Evolutionary conservation across 352 stramenopile species (phyloP), one percentile per base, ranked within the genome.

Genomic region (Pythium biforme): DNA sequence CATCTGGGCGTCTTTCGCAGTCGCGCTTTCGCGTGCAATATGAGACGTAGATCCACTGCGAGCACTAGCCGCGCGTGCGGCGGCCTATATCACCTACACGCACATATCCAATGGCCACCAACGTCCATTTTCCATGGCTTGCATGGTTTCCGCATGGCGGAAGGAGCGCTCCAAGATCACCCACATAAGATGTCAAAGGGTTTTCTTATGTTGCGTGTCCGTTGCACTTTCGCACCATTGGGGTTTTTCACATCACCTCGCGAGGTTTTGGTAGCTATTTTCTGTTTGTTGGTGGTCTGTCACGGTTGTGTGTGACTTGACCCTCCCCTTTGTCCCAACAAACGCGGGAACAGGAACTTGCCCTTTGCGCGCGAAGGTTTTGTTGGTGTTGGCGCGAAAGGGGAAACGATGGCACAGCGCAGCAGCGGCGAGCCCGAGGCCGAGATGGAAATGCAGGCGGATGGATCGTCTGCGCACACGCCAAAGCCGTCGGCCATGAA

Each of bases 161-260:
- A 6, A 31, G 5, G 19, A 15, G 20, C 22, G 31, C 19, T 22
- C 31, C 5, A 23, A 19, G 22, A 41, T n/a, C 20, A 26, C 29
- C 27, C 23, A 43, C 45, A 62, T 62, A 25, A 62, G 33, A 55
- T 62, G 45, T 62, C 20, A n/a, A 43, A 48, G 46, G 52, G 52
- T 58, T 37, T n/a, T 22, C 37, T n/a, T 17, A 58, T 49, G 52
- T 58, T 58, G 52, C 52, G 20, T 41, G 4, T 17, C 55, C n/a
- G 55, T 45, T 55, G 55, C 55, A 8, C 3, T 41, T 39, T 12
- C 2, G n/a, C 31, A 49, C 19, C 22, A 40, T 55, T 25, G 26
- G 34, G 55, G 45, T 62, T 62, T 55, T 19, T 19, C 22, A 34
- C n/a, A 17, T 43, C 1, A 26, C 40, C 37, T 31, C 39, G 19